Evolutionary conservation across 768 basidiomycete genomes (phyloP).

Genomic region (Cyclocybe aegerita): DNA sequence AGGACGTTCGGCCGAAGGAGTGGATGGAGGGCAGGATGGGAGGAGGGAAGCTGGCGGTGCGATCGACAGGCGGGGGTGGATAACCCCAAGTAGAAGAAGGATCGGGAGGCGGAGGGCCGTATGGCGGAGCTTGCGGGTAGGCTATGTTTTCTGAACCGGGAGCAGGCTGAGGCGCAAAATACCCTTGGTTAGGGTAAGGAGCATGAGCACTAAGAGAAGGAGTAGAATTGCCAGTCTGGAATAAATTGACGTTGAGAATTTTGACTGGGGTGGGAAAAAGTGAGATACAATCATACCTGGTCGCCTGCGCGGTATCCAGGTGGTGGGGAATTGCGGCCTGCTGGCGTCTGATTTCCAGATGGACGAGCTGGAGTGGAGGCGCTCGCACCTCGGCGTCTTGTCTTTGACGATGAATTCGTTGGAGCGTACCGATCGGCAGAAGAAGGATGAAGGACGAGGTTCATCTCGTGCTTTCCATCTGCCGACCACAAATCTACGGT

Average conservation of each 20-base stretch:
- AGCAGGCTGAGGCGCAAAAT: constrained; percentile 41
- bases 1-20: constrained; percentile 42
- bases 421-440: constrained; percentile 76
- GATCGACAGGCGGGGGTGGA: constrained; percentile 38
- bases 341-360: constrained; percentile 46
- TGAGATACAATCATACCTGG: constrained; percentile 34
- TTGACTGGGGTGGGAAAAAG: background rate
- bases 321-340: constrained; percentile 45
- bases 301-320: constrained; percentile 41
- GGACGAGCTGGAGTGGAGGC: constrained; percentile 32
- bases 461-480: constrained; percentile 81
- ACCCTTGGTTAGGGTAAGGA: constrained; percentile 43
- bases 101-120: constrained; percentile 42
- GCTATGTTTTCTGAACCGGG: constrained; percentile 38
- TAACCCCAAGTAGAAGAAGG: constrained; percentile 60
- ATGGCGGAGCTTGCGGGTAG: constrained; percentile 40
- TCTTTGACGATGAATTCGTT: constrained; percentile 37
- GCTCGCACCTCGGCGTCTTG: constrained; percentile 41
- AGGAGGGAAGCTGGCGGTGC: constrained; percentile 46
- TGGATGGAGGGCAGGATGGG: constrained; percentile 55
- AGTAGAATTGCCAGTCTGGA: constrained; percentile 21
- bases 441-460: constrained; percentile 86
- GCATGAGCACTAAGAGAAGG: constrained; percentile 40
- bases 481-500: constrained; percentile 92
- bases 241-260: background rate